These are phyloP conservation scores for Myrmaecium sp. DNA, from an alignment of 2,329 filamentous ascomycete species.

Conservation along the genomic window DNA sequence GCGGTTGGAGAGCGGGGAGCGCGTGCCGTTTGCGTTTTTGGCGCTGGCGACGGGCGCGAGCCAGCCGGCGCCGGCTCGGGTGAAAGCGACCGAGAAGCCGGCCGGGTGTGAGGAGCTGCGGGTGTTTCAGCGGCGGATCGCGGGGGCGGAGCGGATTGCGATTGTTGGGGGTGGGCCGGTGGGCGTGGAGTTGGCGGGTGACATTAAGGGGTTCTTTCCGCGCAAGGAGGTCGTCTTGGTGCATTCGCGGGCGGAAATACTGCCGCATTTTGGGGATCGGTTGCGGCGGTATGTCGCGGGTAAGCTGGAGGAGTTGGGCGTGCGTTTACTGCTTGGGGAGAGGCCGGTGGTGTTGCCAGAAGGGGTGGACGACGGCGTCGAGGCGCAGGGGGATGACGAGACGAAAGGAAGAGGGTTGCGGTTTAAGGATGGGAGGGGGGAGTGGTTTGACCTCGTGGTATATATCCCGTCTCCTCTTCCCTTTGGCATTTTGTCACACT, in stretches of 20 bases:
- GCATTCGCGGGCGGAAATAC: conserved; percentile 36
- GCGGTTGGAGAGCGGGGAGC: conserved; percentile 29
- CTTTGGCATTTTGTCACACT: too few relatives aligned
- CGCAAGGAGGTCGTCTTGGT: conserved; percentile 40
- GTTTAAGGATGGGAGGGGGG: background rate
- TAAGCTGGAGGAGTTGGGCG: conserved; percentile 29
- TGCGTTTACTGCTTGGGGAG: conserved; percentile 36
- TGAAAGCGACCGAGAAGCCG: too few relatives aligned
- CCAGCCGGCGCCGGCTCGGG: too few relatives aligned
- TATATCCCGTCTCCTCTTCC: too few relatives aligned
- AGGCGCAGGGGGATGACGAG: conserved; percentile 27
- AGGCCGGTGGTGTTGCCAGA: conserved; percentile 25
- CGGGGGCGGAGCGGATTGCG: too few relatives aligned
- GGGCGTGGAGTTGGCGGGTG: too few relatives aligned
- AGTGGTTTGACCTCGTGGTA: background rate
- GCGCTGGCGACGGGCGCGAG: too few relatives aligned
- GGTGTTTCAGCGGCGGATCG: too few relatives aligned
- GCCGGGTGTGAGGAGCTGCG: too few relatives aligned
- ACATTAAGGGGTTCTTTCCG: conserved; percentile 39
- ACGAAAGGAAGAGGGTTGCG: conserved; percentile 34
- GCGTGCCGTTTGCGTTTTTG: too few relatives aligned
- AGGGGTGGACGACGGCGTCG: conserved; percentile 23
- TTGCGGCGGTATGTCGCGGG: conserved; percentile 23
- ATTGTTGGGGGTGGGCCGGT: too few relatives aligned
- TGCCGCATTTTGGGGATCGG: conserved; percentile 33